Base-by-base conservation (phyloP, 1,284 basidiomycete genomes). In the Puccinia novopanici region DNA sequence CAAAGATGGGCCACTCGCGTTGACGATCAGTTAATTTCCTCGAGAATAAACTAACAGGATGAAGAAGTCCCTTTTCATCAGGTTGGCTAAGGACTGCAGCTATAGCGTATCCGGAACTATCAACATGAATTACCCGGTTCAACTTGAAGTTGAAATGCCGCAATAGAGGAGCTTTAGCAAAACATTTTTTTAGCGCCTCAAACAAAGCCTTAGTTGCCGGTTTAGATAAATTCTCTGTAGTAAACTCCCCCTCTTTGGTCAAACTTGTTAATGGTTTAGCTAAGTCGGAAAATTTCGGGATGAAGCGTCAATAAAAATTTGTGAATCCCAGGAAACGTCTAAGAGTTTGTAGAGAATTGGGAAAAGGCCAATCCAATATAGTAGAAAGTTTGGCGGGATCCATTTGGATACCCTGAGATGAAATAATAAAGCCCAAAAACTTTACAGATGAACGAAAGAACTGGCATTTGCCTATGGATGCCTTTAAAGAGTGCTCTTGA, bases 111-210 rank as follows among this genome's bases (percentile, higher is more conserved):
- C 76, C 67, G 17, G 76, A 79, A 52, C 67, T 57, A 22, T 79
- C 67, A 1, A 79, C 76, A 27, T 78, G 75, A n/a, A 78, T 13
- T 2, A 24, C 37, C 22, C 27, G 22, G 3, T n/a, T 8, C 19
- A 48, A 48, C 8, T 17, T 19, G 27, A 71, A 71, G 45, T 30
- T 10, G 19, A 71, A 48, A 24, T 71, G 13, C 3, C 13, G 12
- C 3, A 52, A 52, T 5, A 13, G 88, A 87, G 42, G 85, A 86
- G 15, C 86, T 87, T 0, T 86, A 84, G 5, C 88, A 88, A 57
- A 84, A 86, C 6, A 88, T 83, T 30, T 86, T 82, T 74, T 86
- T 84, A 45, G 45, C 6, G 45, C 45, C 45, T 8, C 6, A 45
- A 45, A 45, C 15, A 15, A 45, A 6, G 45, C 82, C 86, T 71